These are phyloP conservation scores for Fomitopsis pinicola DNA, from an alignment of 1,284 basidiomycete genomes.

Conservation along the genomic window DNA sequence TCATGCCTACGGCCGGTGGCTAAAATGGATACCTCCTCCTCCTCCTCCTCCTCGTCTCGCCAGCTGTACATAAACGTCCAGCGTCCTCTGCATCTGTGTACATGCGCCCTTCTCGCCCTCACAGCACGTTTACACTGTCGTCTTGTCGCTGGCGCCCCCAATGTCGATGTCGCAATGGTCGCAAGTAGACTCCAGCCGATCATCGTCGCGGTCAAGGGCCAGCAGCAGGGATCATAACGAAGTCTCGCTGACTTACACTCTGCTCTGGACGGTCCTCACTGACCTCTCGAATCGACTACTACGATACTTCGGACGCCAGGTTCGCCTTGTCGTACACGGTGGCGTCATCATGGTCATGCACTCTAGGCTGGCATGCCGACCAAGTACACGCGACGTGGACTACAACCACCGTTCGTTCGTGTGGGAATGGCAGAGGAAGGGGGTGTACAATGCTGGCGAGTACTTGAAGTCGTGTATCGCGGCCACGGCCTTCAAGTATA, in stretches of 20 bases:
- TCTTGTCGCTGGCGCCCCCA: not conserved
- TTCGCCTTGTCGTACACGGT: constrained; percentile 61
- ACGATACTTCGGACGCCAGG: constrained; percentile 38
- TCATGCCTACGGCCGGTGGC: too few species aligned
- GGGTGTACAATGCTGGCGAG: constrained; percentile 44
- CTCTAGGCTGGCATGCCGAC: constrained; percentile 38
- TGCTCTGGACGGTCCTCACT: constrained; percentile 41
- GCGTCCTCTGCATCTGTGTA: not conserved
- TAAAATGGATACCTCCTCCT: too few species aligned
- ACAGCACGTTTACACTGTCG: not conserved
- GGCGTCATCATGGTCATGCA: constrained; percentile 70
- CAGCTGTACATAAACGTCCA: not conserved
- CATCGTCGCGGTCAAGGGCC: constrained; percentile 3
- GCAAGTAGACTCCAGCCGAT: not conserved
- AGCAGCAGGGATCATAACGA: constrained; percentile 29
- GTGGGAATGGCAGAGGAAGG: constrained; percentile 44
- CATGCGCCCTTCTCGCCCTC: not conserved
- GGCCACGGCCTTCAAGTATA: constrained; percentile 44
- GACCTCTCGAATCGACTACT: constrained; percentile 45
- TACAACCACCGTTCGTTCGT: constrained; percentile 57
- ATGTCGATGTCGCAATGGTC: not conserved
- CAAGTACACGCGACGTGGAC: constrained; percentile 59
- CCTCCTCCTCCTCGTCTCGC: not conserved
- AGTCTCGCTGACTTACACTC: constrained; percentile 27
- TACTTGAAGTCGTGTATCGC: constrained; percentile 52